Conservation (phyloP, 1,284 basidiomycete genomes). For the Moesziomyces antarcticus region DNA sequence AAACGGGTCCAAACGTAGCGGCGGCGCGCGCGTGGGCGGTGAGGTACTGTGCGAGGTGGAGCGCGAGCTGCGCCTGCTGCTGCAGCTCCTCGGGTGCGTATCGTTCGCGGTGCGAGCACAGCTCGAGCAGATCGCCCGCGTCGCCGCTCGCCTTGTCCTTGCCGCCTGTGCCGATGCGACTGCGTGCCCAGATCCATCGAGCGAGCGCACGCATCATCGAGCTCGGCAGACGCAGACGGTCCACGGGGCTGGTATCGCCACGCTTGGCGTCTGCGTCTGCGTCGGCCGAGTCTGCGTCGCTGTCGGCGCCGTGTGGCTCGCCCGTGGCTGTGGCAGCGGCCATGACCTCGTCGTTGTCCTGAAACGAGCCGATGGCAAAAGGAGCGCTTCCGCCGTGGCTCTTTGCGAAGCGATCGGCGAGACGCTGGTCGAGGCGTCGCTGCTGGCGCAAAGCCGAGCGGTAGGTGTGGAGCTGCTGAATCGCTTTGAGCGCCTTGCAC, state of each 20-base stretch:
- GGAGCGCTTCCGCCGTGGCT: slow-evolving; percentile 14
- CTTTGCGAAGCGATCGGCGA: slow-evolving; percentile 17
- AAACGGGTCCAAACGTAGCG: slow-evolving; percentile 21
- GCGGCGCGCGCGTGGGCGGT: slow-evolving; percentile 28
- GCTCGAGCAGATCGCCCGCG: slow-evolving; percentile 31
- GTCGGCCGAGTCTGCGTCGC: slow-evolving; percentile 13
- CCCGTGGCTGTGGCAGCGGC: slow-evolving; percentile 20
- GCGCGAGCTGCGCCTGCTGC: slow-evolving; percentile 30
- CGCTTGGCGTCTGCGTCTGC: background rate
- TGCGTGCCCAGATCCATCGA: slow-evolving; percentile 42
- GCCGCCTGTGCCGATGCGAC: slow-evolving; percentile 23
- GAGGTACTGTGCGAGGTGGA: slow-evolving; percentile 38
- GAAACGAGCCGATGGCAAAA: slow-evolving; percentile 32
- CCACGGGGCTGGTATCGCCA: slow-evolving; percentile 1
- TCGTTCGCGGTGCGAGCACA: slow-evolving; percentile 36
- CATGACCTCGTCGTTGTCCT: slow-evolving; percentile 39
- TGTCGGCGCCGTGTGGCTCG: slow-evolving; percentile 8
- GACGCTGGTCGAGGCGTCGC: slow-evolving; percentile 22
- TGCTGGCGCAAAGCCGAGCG: slow-evolving; percentile 22
- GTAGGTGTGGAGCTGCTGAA: slow-evolving; percentile 37
- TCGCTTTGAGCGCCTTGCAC: slow-evolving; percentile 46
- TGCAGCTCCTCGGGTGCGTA: slow-evolving; percentile 35
- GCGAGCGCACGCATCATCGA: slow-evolving; percentile 46
- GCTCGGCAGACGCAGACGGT: slow-evolving; percentile 27
- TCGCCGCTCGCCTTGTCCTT: slow-evolving; percentile 28